phyloP scores from a whole-genome alignment of 2,329 filamentous ascomycete genomes.

The Corniculantispora saksenae region DNA sequence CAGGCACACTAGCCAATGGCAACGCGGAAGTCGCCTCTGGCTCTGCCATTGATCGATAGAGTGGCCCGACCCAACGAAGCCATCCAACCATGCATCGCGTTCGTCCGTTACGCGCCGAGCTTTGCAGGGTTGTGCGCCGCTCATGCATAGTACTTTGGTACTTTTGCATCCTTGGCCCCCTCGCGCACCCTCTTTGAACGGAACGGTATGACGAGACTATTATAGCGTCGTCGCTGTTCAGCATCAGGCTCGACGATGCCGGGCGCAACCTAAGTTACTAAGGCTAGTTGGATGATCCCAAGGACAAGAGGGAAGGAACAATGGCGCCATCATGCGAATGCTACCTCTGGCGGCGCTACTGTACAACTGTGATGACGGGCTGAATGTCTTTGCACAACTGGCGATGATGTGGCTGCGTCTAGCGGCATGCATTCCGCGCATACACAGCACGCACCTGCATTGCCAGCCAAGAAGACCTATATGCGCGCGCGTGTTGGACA shows the following conservation, averaged over 20 bases:
- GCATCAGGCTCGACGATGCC: neutral
- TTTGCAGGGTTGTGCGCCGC: slow-evolving; percentile 8
- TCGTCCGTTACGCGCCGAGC: slow-evolving; percentile 18
- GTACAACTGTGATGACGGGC: neutral
- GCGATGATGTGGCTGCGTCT: neutral
- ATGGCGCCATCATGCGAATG: neutral
- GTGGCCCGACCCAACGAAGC: slow-evolving; percentile 7
- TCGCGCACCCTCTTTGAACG: neutral
- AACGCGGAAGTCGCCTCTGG: neutral
- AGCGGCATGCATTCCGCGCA: neutral
- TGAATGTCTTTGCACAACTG: neutral
- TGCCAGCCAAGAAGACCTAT: neutral
- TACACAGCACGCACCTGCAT: neutral
- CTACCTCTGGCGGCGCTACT: neutral
- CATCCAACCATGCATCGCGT: slow-evolving; percentile 18
- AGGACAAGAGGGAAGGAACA: neutral
- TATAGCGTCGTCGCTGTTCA: slow-evolving; percentile 8
- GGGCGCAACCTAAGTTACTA: neutral
- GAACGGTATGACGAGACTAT: neutral
- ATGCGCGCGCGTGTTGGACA: slow-evolving; percentile 11
- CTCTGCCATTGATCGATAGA: slow-evolving; percentile 18
- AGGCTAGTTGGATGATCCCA: neutral
- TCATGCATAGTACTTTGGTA: slow-evolving; percentile 1
- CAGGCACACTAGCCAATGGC: slow-evolving; percentile 16
- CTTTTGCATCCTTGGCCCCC: neutral